Evolutionary conservation across 345 rosid species (phyloP), one percentile per base, ranked within the genome.

Genomic region (Excoecaria agallocha): DNA sequence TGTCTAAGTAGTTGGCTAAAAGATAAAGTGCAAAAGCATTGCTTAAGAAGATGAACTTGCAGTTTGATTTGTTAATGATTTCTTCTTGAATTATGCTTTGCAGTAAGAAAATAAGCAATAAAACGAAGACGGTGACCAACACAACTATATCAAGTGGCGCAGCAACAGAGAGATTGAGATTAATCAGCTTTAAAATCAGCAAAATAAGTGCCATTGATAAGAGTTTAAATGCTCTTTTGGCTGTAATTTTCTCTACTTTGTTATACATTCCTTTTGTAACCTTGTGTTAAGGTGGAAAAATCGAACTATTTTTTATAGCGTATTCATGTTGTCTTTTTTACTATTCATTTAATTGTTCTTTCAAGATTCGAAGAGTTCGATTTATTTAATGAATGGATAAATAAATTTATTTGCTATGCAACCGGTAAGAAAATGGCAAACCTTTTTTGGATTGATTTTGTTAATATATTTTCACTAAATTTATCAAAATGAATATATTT

Each of bases 71-170:
- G 66, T 3, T 41, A 41, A 17, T 45, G 70, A 69, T 45, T 11
- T 3, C 6, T 17, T 49, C 38, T 68, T 30, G 49, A n/a, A 12
- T 45, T 60, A 58, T 22, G 9, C 30, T 45, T 52, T 86, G 78
- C 97, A 94, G 98, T 73, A 90, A 88, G 85, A 87, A 85, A 82
- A 87, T 88, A 22, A 86, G 83, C 82, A 94, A 87, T 67, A 77
- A 65, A 82, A 88, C 98, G 4, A 88, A 79, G 78, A 75, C 91
- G 15, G 86, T 78, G 37, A 81, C 78, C 70, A 90, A 94, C 83
- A 77, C 97, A 4, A 86, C 93, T 6, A 72, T 56, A 71, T 25
- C 77, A 65, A 85, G 89, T 56, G 82, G 83, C 60, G 85, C 86
- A 67, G 83, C 86, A 67, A 82, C 86, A 54, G 82, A 75, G 48